These are phyloP conservation scores for Hypoxylon sp. DNA, from an alignment of 2,329 filamentous ascomycete species.

Conservation along the genomic window DNA sequence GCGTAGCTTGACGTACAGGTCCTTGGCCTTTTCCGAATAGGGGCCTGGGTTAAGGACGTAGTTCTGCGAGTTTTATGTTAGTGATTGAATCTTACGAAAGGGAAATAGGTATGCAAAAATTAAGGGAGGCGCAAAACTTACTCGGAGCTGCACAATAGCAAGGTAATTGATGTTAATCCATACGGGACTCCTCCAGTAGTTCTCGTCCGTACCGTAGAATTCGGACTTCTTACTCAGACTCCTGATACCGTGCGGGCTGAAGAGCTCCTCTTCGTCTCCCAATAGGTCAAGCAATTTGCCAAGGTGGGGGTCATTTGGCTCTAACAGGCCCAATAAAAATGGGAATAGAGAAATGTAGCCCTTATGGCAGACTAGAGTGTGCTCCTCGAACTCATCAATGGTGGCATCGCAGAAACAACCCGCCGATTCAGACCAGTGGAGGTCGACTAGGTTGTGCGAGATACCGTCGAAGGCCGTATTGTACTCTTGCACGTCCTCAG, in stretches of 20 bases:
- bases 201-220: slow-evolving; percentile 91
- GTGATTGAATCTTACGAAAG: slow-evolving; percentile 7
- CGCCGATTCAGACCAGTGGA: slow-evolving; percentile 89
- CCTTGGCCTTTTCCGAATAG: slow-evolving; percentile 76
- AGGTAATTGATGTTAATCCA: slow-evolving; percentile 99
- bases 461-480: slow-evolving; percentile 82
- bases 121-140: slow-evolving; percentile 63
- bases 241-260: slow-evolving; percentile 88
- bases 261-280: slow-evolving; percentile 86
- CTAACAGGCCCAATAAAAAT: slow-evolving; percentile 86
- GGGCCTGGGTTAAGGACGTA: slow-evolving; percentile 77
- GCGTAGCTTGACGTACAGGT: slow-evolving; percentile 82
- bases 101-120: background rate
- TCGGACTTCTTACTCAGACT: slow-evolving; percentile 88
- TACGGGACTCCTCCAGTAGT: slow-evolving; percentile 95
- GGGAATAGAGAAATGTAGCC: slow-evolving; percentile 96
- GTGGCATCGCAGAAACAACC: slow-evolving; percentile 95
- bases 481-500: slow-evolving; percentile 83
- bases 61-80: slow-evolving; percentile 62
- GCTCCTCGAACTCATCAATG: slow-evolving; percentile 95
- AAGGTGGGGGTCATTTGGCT: slow-evolving; percentile 80
- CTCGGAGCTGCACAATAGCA: slow-evolving; percentile 81
- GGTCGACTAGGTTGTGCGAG: slow-evolving; percentile 86
- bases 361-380: slow-evolving; percentile 91
- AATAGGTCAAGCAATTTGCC: slow-evolving; percentile 83